These are phyloP conservation scores for Apiospora phragmitis DNA, from an alignment of 2,329 filamentous ascomycete species.

Conservation along the genomic window DNA sequence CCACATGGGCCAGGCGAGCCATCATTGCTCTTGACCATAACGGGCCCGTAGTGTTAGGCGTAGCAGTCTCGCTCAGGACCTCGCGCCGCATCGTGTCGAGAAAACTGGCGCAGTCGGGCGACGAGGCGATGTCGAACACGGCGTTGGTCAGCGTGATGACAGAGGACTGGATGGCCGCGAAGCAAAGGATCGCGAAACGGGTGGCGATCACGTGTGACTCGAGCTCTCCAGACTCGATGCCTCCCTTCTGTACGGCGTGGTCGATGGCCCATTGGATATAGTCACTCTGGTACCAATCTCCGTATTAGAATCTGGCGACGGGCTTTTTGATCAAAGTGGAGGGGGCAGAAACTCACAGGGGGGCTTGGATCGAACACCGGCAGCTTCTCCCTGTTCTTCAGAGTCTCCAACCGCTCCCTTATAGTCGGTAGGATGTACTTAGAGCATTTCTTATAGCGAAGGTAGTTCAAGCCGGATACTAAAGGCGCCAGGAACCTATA, in stretches of 20 bases:
- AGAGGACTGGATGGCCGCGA: conserved; percentile 40
- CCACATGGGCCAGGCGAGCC: conserved; percentile 36
- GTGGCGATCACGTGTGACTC: conserved; percentile 33
- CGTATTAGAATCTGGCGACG: not conserved
- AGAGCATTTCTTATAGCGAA: conserved; percentile 31
- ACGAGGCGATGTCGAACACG: conserved; percentile 38
- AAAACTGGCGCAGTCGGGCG: conserved; percentile 22
- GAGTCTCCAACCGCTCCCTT: conserved; percentile 26
- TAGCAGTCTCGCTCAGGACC: conserved; percentile 23
- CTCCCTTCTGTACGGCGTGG: conserved; percentile 32
- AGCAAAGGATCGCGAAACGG: conserved; percentile 34
- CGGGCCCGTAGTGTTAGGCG: not conserved
- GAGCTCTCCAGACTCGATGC: conserved; percentile 27
- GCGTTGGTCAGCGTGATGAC: conserved; percentile 39
- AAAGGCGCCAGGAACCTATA: conserved; percentile 30
- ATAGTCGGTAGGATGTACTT: conserved; percentile 35
- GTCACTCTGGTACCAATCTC: conserved; percentile 29
- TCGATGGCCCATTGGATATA: conserved; percentile 41
- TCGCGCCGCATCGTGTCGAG: conserved; percentile 36
- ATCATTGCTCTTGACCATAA: conserved; percentile 38
- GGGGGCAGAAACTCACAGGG: conserved; percentile 19
- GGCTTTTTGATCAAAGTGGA: not conserved
- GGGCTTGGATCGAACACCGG: conserved; percentile 17
- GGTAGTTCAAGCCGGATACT: conserved; percentile 31
- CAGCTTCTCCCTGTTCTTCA: conserved; percentile 25